phyloP scores from a whole-genome alignment of 768 basidiomycete genomes.

The Agrocybe chaxingu region DNA sequence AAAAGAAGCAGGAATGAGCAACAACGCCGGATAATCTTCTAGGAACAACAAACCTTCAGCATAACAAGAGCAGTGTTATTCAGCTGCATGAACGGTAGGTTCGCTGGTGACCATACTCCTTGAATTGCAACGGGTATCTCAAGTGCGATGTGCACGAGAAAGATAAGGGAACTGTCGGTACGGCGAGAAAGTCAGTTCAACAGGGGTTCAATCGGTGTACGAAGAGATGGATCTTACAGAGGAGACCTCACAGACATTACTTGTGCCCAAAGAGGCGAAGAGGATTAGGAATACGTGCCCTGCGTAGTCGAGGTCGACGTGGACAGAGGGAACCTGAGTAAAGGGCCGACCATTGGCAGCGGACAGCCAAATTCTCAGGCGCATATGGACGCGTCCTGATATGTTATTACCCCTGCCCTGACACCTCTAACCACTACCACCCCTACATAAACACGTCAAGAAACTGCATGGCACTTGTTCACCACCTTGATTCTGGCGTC shows the following conservation, averaged over 20 bases:
- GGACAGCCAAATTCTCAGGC: no score
- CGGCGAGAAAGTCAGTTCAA: neutral
- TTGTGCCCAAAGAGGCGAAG: neutral
- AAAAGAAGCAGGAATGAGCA: neutral
- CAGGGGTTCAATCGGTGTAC: neutral
- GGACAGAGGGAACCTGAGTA: neutral
- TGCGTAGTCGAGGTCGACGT: neutral
- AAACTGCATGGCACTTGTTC: no score
- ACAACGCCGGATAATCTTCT: neutral
- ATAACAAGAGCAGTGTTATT: slow-evolving; percentile 80
- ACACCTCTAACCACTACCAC: no score
- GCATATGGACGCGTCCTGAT: no score
- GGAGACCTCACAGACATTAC: slow-evolving; percentile 31
- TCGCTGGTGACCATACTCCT: slow-evolving; percentile 60
- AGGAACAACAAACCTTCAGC: slow-evolving; percentile 54
- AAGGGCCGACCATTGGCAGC: no score
- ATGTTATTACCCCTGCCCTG: no score
- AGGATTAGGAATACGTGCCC: neutral
- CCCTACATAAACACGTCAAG: no score
- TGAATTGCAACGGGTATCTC: slow-evolving; percentile 79
- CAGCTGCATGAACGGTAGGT: slow-evolving; percentile 72
- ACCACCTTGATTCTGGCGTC: no score
- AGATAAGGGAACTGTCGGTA: slow-evolving; percentile 44
- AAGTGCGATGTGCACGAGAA: slow-evolving; percentile 76
- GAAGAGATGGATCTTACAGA: slow-evolving; percentile 27